A percentile compares a stretch with the other conserved stretches of the same genome.
These are phyloP conservation scores for Solidago caesia DNA, from an alignment of 129 eudicot genomes.

Conservation along the genomic window DNA sequence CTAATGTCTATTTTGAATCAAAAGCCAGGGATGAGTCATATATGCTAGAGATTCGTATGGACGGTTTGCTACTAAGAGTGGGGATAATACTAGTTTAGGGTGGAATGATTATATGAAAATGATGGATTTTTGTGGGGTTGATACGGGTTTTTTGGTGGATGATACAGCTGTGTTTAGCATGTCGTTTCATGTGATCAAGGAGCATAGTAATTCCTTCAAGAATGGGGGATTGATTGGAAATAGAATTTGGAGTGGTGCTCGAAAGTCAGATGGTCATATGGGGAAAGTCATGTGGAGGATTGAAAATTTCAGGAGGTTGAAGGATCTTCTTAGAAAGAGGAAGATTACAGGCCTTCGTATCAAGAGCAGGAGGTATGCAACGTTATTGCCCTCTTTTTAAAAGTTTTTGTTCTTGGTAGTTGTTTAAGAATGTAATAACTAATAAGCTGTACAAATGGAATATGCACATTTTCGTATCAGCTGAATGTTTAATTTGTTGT, in stretches of 20 bases:
- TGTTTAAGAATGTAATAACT: too few species aligned
- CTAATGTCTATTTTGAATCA: slow-evolving; percentile 96
- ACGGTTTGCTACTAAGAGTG: slow-evolving; percentile 93
- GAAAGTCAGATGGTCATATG: slow-evolving; percentile 87
- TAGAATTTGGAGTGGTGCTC: slow-evolving; percentile 56
- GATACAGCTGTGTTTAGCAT: slow-evolving; percentile 94
- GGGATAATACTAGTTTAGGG: slow-evolving; percentile 97
- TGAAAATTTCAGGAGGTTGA: slow-evolving; percentile 86
- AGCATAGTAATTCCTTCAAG: slow-evolving; percentile 67
- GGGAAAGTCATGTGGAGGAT: slow-evolving; percentile 97
- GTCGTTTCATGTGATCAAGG: slow-evolving; percentile 91
- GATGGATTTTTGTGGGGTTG: slow-evolving; percentile 63
- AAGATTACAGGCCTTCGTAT: slow-evolving; percentile 99
- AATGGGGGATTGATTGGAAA: slow-evolving; percentile 60
- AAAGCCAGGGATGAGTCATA: slow-evolving; percentile 65
- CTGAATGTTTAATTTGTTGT: too few species aligned
- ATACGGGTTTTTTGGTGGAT: slow-evolving; percentile 80
- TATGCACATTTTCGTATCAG: too few species aligned
- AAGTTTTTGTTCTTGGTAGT: slow-evolving; percentile 5
- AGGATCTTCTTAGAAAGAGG: slow-evolving; percentile 93
- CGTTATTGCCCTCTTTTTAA: slow-evolving; percentile 14
- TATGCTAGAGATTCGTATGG: slow-evolving; percentile 80
- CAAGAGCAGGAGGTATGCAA: slow-evolving; percentile 93
- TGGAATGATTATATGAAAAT: slow-evolving; percentile 99
- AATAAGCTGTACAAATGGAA: too few species aligned